Evolutionary conservation across 2,329 filamentous ascomycete species (phyloP).

Genomic region (Nakataea oryzae): DNA sequence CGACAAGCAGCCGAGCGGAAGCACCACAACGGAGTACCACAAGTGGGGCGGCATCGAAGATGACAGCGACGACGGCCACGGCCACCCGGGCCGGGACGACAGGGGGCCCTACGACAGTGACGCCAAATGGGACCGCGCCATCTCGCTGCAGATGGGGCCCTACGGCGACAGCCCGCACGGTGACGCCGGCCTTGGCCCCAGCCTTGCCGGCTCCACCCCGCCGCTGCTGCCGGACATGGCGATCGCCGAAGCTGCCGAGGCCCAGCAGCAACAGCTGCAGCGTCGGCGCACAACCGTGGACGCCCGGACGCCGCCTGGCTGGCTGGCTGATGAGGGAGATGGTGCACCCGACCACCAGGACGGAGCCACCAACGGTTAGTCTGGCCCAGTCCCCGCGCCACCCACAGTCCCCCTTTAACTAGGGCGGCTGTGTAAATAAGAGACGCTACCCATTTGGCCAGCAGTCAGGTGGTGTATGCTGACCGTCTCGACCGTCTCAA

Average conservation of each 20-base stretch:
- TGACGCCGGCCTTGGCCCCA: not conserved
- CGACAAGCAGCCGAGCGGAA: not conserved
- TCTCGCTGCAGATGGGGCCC: slow-evolving; percentile 1
- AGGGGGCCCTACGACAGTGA: not conserved
- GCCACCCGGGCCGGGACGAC: not conserved
- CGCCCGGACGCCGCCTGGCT: too few species aligned
- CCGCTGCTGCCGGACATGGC: not conserved
- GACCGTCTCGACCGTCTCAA: too few species aligned
- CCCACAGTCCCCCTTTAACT: too few species aligned
- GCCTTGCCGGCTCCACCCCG: not conserved
- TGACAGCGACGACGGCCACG: not conserved
- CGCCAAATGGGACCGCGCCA: slow-evolving; percentile 1
- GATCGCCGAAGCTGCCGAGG: not conserved
- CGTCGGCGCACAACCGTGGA: not conserved
- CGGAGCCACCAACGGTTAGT: too few species aligned
- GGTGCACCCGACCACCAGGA: too few species aligned
- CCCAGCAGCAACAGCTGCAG: not conserved
- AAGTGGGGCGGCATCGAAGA: not conserved
- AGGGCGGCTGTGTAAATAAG: too few species aligned
- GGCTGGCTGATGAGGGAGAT: not conserved
- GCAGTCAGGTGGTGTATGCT: too few species aligned
- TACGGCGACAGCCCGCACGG: slow-evolving; percentile 2
- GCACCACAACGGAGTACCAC: not conserved
- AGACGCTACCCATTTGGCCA: too few species aligned
- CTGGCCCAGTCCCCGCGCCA: too few species aligned